Base-by-base conservation (phyloP, 2,329 filamentous ascomycete genomes). In the Dactylellina haptotyla region DNA sequence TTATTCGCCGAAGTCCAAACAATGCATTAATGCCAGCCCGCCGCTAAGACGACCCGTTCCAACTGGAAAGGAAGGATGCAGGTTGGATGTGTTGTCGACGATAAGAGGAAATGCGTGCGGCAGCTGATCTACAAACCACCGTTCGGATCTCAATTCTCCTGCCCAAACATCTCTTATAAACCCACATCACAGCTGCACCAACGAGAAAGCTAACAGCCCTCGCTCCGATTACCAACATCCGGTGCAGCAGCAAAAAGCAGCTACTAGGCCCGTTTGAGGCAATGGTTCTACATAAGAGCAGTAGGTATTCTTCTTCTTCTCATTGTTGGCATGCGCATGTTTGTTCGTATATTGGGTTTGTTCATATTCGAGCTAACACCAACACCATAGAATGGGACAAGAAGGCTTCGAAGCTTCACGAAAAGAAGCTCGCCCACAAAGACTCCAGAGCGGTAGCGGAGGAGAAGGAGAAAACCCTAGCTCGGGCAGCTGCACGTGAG, bases 201-300 rank as follows among this genome's bases (percentile, higher is more conserved):
- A 45, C 51, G 8, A 16, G 18, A 26, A 16, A 10, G 18, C 51
- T 37, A 45, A 39, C 45, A 4, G 41, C 41, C 6, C 4, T 46
- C 41, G 39, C 46, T 51, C 34, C 8, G 32, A 41, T 28, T 51
- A 50, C 62, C 39, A 66, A 50, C 16, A 39, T 14, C 32, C 20
- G 50, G 16, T 30, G 25, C 51, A 10, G 30, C 43, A 25, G 46
- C 62, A 34, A 46, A 25, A 34, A 28, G 25, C 43, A 41, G 25
- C 43, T 41, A 41, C 26, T 39, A 58, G 28, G 28, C 62, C 41
- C 12, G 30, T 43, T 57, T 23, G 16, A 53, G 48, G 45, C 54
- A 73, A 78, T 78, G 77, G 77, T 78, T 41, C 76, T 78, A 58
- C 77, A 78, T 65, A 76, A 78, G 57, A 78, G 76, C 50, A 78